Conservation (phyloP, 1,139 yeast species). For the Hyphopichia burtonii region DNA sequence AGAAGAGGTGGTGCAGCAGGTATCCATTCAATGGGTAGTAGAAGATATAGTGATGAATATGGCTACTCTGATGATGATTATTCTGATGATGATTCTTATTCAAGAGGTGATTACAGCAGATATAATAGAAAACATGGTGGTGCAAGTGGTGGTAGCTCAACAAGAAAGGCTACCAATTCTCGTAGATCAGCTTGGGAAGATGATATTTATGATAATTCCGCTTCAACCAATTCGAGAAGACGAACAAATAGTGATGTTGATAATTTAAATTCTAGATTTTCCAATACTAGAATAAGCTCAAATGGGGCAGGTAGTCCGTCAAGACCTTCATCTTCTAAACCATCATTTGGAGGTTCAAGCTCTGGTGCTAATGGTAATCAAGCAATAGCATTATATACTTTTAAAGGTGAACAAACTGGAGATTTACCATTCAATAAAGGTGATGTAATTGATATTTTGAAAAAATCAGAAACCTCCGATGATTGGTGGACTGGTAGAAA, state of each 20-base stretch:
- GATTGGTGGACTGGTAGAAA: slow-evolving; percentile 99
- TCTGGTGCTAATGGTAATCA: slow-evolving; percentile 38
- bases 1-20: slow-evolving; percentile 22
- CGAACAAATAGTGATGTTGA: slow-evolving; percentile 37
- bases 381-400: slow-evolving; percentile 86
- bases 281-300: slow-evolving; percentile 27
- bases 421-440: slow-evolving; percentile 93
- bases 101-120: slow-evolving; percentile 15
- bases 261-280: slow-evolving; percentile 29
- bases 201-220: slow-evolving; percentile 65
- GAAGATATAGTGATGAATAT: slow-evolving; percentile 43
- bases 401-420: slow-evolving; percentile 88
- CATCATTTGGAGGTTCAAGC: slow-evolving; percentile 43
- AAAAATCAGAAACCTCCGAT: slow-evolving; percentile 81
- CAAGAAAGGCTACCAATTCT: slow-evolving; percentile 6
- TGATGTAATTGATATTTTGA: slow-evolving; percentile 84
- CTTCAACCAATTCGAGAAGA: slow-evolving; percentile 21
- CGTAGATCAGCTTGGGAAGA: slow-evolving; percentile 72
- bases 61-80: slow-evolving; percentile 37
- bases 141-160: slow-evolving; percentile 6
- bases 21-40: slow-evolving; percentile 8
- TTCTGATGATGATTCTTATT: slow-evolving; percentile 34
- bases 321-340: slow-evolving; percentile 48
- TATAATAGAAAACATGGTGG: slow-evolving; percentile 10
- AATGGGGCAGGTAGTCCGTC: slow-evolving; percentile 26